Conservation (phyloP, 2,329 filamentous ascomycete genomes). For the Diaporthe sp. region DNA sequence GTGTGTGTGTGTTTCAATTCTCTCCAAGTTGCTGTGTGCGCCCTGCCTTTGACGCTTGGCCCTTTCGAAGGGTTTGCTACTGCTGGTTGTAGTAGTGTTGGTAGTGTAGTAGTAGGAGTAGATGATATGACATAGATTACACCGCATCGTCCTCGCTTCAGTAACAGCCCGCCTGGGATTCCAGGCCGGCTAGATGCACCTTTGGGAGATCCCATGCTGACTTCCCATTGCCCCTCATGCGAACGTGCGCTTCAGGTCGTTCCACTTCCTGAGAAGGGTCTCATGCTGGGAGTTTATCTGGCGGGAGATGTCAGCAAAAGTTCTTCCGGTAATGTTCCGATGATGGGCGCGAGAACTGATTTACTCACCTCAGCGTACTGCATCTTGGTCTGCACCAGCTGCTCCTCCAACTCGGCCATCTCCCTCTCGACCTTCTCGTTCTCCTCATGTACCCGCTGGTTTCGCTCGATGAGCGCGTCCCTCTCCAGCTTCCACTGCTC, state of each 20-base stretch:
- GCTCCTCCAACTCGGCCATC: conserved; percentile 90
- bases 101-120: conserved; percentile 5
- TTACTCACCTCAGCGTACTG: conserved; percentile 88
- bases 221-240: conserved; percentile 17
- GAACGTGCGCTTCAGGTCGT: conserved; percentile 75
- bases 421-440: conserved; percentile 91
- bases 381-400: conserved; percentile 95
- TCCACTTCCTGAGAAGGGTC: conserved; percentile 81
- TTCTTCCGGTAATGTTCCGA: background rate
- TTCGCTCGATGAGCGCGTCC: conserved; percentile 91
- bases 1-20: conserved; percentile 1
- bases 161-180: background rate
- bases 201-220: background rate
- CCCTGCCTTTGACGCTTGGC: background rate
- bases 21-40: conserved; percentile 19
- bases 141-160: conserved; percentile 13
- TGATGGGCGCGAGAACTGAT: background rate
- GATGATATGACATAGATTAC: conserved; percentile 17
- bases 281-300: conserved; percentile 81
- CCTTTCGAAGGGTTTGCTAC: conserved; percentile 9
- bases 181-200: conserved; percentile 8
- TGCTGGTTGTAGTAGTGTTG: background rate
- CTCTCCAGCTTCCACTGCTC: conserved; percentile 84
- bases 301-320: conserved; percentile 27
- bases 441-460: conserved; percentile 93